These are phyloP conservation scores for Polytolypa hystricis DNA, from an alignment of 2,329 filamentous ascomycete species.

Conservation along the genomic window DNA sequence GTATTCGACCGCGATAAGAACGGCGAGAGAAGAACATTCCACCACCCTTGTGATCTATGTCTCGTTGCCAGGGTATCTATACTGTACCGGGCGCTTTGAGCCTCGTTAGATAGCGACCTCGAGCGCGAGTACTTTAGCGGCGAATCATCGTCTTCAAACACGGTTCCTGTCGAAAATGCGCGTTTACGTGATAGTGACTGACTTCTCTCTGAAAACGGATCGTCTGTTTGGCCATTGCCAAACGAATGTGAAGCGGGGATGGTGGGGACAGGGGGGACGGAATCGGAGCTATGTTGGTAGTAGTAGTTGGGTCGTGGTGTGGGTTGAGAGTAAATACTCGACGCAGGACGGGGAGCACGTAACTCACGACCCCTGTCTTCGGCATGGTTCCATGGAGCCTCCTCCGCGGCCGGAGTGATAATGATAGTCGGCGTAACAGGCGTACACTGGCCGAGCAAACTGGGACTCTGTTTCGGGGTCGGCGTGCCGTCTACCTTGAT, in stretches of 20 bases:
- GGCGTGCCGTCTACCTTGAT: constrained; percentile 13
- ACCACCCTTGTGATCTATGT: constrained; percentile 39
- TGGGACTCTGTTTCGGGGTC: constrained; percentile 12
- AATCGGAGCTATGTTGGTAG: constrained; percentile 8
- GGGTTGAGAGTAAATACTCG: constrained; percentile 35
- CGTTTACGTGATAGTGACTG: constrained; percentile 16
- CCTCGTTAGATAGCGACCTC: constrained; percentile 21
- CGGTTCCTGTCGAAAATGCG: constrained; percentile 24
- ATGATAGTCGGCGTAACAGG: constrained; percentile 36
- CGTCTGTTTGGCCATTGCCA: constrained; percentile 9
- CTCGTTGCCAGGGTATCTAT: constrained; percentile 27
- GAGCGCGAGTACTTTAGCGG: constrained; percentile 9
- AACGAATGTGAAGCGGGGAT: constrained; percentile 25
- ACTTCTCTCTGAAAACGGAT: constrained; percentile 12
- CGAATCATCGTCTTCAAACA: constrained; percentile 24
- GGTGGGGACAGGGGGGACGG: constrained; percentile 30
- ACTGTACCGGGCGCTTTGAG: constrained; percentile 20
- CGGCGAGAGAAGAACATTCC: constrained; percentile 38
- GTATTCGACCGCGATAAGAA: constrained; percentile 30
- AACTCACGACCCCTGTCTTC: constrained; percentile 15
- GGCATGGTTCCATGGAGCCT: constrained; percentile 24
- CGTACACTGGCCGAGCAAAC: constrained; percentile 17
- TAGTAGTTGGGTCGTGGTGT: constrained; percentile 19
- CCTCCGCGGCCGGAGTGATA: constrained; percentile 34
- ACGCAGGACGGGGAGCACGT: constrained; percentile 23